Evolutionary conservation across 139 green algal species (phyloP).

Genomic region (Nannochloris sp.): DNA sequence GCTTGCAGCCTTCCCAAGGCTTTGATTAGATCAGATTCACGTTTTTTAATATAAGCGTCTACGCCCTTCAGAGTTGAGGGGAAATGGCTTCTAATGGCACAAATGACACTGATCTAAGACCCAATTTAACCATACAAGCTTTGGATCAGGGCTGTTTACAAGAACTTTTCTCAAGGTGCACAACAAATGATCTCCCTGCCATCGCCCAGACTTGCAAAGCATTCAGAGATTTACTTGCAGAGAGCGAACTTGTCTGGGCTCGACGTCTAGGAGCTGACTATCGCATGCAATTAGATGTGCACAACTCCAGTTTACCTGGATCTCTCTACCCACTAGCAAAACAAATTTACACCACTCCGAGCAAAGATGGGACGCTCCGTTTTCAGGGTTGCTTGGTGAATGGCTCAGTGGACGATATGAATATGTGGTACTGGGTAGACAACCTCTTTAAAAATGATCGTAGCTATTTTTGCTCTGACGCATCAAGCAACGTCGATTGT

Average conservation of each 20-base stretch:
- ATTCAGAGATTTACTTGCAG: background rate
- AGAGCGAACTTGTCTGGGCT: background rate
- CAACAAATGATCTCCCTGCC: background rate
- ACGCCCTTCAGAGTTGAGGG: too few relatives aligned
- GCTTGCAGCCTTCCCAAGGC: too few relatives aligned
- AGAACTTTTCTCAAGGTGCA: constrained; percentile 5
- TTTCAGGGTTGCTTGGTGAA: background rate
- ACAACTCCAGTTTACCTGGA: background rate
- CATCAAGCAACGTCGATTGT: background rate
- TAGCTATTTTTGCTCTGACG: constrained; percentile 1
- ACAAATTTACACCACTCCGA: background rate
- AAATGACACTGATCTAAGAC: too few relatives aligned
- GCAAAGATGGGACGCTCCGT: background rate
- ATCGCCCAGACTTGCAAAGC: background rate
- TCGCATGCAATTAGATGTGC: background rate
- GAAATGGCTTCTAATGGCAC: too few relatives aligned
- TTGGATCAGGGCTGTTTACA: constrained; percentile 1
- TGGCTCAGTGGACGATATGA: background rate
- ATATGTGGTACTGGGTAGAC: constrained; percentile 4
- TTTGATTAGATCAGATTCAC: too few relatives aligned
- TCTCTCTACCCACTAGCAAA: background rate
- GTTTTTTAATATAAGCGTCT: too few relatives aligned
- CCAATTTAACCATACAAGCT: too few relatives aligned
- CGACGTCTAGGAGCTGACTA: background rate
- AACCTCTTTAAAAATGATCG: constrained; percentile 1